A percentile compares a stretch with the other conserved stretches of the same genome.
Conservation (phyloP, 2,329 filamentous ascomycete species). For the Arthrocladium fulminans region DNA sequence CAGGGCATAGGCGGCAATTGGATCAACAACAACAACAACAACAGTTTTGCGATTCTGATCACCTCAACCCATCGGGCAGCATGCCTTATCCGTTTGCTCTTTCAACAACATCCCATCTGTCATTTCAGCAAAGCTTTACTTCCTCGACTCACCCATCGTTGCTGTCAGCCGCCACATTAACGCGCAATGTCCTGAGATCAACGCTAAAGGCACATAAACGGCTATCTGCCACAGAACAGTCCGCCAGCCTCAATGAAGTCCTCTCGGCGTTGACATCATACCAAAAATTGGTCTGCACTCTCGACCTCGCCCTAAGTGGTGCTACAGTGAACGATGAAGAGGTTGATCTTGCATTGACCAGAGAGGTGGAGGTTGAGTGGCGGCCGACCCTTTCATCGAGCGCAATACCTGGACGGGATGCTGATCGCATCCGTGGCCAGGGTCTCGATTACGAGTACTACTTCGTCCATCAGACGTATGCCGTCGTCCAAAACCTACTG, state of each 20-base stretch:
- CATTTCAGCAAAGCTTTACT: slow-evolving; percentile 66
- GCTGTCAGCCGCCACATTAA: slow-evolving; percentile 69
- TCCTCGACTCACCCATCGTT: slow-evolving; percentile 84
- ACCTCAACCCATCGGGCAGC: background rate
- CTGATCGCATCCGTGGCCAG: slow-evolving; percentile 57
- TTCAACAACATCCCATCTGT: slow-evolving; percentile 80
- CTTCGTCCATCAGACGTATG: slow-evolving; percentile 69
- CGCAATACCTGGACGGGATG: slow-evolving; percentile 53
- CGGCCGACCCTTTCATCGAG: slow-evolving; percentile 63
- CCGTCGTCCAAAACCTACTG: slow-evolving; percentile 61
- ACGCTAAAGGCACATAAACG: slow-evolving; percentile 84
- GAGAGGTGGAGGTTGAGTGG: slow-evolving; percentile 67
- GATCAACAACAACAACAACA: background rate
- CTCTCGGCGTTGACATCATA: slow-evolving; percentile 65
- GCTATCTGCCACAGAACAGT: slow-evolving; percentile 61
- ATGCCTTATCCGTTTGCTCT: slow-evolving; percentile 90
- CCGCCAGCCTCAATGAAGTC: slow-evolving; percentile 61
- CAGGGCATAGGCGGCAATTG: background rate
- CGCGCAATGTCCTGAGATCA: slow-evolving; percentile 73
- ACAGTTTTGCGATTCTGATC: background rate
- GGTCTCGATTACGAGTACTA: slow-evolving; percentile 75
- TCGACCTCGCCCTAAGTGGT: slow-evolving; percentile 62
- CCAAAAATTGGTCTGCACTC: slow-evolving; percentile 69
- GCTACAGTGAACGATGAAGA: slow-evolving; percentile 49
- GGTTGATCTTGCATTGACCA: slow-evolving; percentile 58